Evolutionary conservation across 2,329 filamentous ascomycete genomes (phyloP), one percentile per base, ranked within the genome.

Genomic region (Helicocarpus griseus): DNA sequence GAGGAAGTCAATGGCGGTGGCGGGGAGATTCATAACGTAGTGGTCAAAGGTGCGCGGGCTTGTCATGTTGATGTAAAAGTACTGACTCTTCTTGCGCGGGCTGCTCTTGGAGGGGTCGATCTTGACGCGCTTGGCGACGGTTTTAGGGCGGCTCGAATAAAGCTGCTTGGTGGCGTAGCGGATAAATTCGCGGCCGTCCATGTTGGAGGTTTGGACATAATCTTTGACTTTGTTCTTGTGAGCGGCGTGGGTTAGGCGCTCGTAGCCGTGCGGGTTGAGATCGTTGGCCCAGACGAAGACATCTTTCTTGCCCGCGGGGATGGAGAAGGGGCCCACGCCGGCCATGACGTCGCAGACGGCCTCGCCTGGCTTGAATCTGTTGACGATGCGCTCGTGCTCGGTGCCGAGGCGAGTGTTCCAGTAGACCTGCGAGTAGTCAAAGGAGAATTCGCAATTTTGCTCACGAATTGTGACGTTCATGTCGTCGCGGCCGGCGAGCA

Each of bases 281-380:
- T 98, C 93, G 69, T 97, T 98, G 36, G 90, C 93, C 83, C 87
- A 95, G 17, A 96, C 90, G 61, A 97, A 95, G 26, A 94, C 87
- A 36, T 81, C 82, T 68, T 86, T 91, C 73, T 87, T 94, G 14
- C 88, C 93, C 0, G 91, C 89, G 0, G 93, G 93, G 3, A 95
- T 77, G 21, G 91, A 90, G 68, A 98, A 98, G 0, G 93, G 93
- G 0, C 93, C 93, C 47, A 98, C 90, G 40, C 93, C 93, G 0
- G 90, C 91, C 91, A 97, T 98, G 57, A 96, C 86, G 69, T 98
- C 93, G 72, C 86, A 93, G 1, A 97, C 87, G 3, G 89, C 89
- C 63, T 97, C 87, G 36, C 93, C 90, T 5, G 86, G 82, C 51
- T 81, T 73, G 73, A 97, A 96, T 50, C 84, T 71, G 49, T 78